phyloP scores from a whole-genome alignment of 768 basidiomycete genomes.

The Russula ochroleuca region DNA sequence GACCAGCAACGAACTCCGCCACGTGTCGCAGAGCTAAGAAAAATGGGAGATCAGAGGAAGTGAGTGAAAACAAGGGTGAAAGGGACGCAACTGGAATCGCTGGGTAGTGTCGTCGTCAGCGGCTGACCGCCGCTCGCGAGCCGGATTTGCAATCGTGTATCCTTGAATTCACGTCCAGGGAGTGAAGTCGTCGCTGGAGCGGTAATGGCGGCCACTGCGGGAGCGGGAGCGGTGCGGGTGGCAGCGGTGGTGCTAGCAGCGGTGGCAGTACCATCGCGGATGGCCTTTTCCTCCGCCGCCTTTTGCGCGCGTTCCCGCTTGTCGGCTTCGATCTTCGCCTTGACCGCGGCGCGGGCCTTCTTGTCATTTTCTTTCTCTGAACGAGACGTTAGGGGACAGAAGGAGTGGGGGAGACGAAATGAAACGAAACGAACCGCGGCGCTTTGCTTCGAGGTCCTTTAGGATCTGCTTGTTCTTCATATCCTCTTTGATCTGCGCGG shows the following conservation, averaged over 20 bases:
- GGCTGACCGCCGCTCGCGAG: conserved; percentile 77
- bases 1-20: conserved; percentile 81
- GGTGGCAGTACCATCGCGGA: conserved; percentile 65
- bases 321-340: conserved; percentile 93
- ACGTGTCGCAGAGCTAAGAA: conserved; percentile 71
- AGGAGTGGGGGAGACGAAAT: too few species aligned
- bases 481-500: conserved; percentile 69
- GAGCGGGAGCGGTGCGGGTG: conserved; percentile 34
- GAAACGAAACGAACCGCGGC: conserved; percentile 51
- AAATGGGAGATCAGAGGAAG: neutral
- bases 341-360: conserved; percentile 79
- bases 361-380: conserved; percentile 88
- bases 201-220: conserved; percentile 36
- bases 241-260: conserved; percentile 35
- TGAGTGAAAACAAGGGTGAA: too few species aligned
- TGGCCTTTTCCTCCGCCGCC: conserved; percentile 83
- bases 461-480: conserved; percentile 71
- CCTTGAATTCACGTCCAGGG: conserved; percentile 72
- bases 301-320: conserved; percentile 86
- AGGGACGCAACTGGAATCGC: conserved; percentile 65
- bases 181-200: conserved; percentile 36
- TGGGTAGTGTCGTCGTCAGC: conserved; percentile 73
- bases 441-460: conserved; percentile 79
- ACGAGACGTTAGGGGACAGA: neutral
- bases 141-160: conserved; percentile 88